Base-by-base conservation (phyloP, 805 yeast genomes). In the Wickerhamiella azyma region DNA sequence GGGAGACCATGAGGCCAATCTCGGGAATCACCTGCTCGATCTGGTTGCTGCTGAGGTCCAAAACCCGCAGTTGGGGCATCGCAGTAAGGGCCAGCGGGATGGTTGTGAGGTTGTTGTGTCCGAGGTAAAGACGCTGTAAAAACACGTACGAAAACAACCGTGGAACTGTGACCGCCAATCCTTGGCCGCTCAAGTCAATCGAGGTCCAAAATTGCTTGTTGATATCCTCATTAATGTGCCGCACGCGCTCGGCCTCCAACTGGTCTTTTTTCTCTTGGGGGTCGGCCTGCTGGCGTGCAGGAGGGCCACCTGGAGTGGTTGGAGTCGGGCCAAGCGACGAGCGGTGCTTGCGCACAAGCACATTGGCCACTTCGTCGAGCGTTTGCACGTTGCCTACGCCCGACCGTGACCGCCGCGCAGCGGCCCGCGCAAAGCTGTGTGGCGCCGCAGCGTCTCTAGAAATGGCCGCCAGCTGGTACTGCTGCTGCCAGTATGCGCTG, bases 151-250 rank as follows among this genome's bases (percentile, higher is more conserved):
- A 75, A 69, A 85, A 85, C 39, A 92, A 64, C 55, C 78, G 77
- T 17, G 81, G 75, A n/a, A 85, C 75, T 26, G 89, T 53, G 48
- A 75, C 72, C 51, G 76, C 68, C 44, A 92, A 69, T 29, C 89
- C 84, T 63, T 92, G 94, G 49, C 96, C 96, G 52, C 94, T 78
- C 53, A 89, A 68, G 66, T 92, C 99, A 53, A 92, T 68, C 5
- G 88, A 89, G 45, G 94, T 82, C 99, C 99, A 92, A 59, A 83
- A 72, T 65, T 88, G 96, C 49, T 79, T 80, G 55, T 68, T 59
- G 44, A 60, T 49, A 39, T 60, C 65, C 53, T 63, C 65, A 47
- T 63, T 64, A 49, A 62, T 59, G 37, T 55, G 57, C 30, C 64
- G 60, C 51, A 61, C 70, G 51, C 66, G 59, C 46, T 67, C 64